Evolutionary conservation across 371 early-diverging fungal genomes (phyloP).

Genomic region (Mucor velutinosus): DNA sequence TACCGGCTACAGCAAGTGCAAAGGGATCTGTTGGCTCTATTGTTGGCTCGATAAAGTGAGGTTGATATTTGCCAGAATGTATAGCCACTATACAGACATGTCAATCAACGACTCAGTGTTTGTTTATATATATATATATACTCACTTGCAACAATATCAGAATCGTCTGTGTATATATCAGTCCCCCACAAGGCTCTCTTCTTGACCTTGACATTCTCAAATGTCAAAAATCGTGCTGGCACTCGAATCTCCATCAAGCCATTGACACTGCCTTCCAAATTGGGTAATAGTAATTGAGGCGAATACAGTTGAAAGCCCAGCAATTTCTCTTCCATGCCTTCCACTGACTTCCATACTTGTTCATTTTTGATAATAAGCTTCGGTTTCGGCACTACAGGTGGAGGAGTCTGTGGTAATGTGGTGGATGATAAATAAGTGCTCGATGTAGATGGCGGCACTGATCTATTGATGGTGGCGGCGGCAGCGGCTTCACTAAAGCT

Average conservation of each 20-base stretch:
- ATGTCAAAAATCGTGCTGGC: slow-evolving; percentile 57
- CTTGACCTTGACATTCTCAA: slow-evolving; percentile 56
- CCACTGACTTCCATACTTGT: slow-evolving; percentile 41
- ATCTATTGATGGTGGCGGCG: background rate
- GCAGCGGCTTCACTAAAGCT: background rate
- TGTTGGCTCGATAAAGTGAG: slow-evolving; percentile 31
- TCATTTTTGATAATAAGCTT: slow-evolving; percentile 56
- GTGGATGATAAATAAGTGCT: background rate
- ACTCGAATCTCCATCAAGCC: slow-evolving; percentile 60
- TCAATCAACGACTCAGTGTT: background rate
- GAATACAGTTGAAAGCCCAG: slow-evolving; percentile 57
- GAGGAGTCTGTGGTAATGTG: background rate
- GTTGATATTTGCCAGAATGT: slow-evolving; percentile 45
- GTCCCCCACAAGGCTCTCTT: slow-evolving; percentile 83
- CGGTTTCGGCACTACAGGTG: slow-evolving; percentile 20
- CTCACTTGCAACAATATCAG: slow-evolving; percentile 83
- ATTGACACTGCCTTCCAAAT: slow-evolving; percentile 53
- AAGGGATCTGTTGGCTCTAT: slow-evolving; percentile 32
- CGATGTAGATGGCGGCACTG: background rate
- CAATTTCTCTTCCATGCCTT: slow-evolving; percentile 42
- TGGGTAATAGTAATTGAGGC: slow-evolving; percentile 52
- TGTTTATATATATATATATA: background rate
- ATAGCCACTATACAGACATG: slow-evolving; percentile 31
- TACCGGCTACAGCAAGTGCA: slow-evolving; percentile 33
- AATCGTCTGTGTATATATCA: slow-evolving; percentile 86